These are phyloP conservation scores for Debaryomyces tyrocola DNA, from an alignment of 805 yeast genomes.

Conservation along the genomic window DNA sequence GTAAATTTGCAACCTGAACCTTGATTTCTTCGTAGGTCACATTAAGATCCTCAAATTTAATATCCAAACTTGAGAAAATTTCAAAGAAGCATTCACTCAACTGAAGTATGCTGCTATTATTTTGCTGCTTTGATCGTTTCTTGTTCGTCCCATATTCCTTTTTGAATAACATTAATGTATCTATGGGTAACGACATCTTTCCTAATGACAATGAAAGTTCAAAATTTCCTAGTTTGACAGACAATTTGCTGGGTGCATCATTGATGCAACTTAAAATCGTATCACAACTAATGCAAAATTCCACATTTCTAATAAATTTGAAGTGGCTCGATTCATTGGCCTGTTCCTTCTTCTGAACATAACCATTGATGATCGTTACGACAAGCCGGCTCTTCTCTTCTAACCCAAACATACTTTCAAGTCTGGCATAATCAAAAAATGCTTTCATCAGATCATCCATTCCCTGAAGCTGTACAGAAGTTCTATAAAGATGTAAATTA, in stretches of 20 bases:
- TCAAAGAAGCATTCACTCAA: constrained; percentile 8
- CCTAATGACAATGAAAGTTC: constrained; percentile 6
- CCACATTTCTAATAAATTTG: constrained; percentile 24
- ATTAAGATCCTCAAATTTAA: constrained; percentile 27
- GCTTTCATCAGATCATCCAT: constrained; percentile 13
- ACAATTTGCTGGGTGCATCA: constrained; percentile 6
- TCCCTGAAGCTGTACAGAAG: constrained; percentile 9
- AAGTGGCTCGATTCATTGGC: constrained; percentile 12
- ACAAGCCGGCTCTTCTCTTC: constrained; percentile 15
- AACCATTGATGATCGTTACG: constrained; percentile 21
- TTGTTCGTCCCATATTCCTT: not conserved
- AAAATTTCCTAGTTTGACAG: constrained; percentile 13
- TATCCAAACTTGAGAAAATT: constrained; percentile 10
- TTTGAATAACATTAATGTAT: not conserved
- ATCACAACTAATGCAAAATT: constrained; percentile 20
- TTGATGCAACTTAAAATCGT: constrained; percentile 16
- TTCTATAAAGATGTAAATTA: constrained; percentile 22
- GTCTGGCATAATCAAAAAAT: constrained; percentile 21
- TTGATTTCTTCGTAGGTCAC: constrained; percentile 16
- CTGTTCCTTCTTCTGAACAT: constrained; percentile 11
- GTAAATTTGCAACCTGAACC: constrained; percentile 20
- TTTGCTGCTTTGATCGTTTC: not conserved
- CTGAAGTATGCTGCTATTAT: not conserved
- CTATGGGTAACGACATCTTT: not conserved
- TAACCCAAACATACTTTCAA: constrained; percentile 15